phyloP scores from a whole-genome alignment of 2,329 filamentous ascomycete species.

The Monosporascus sp. region DNA sequence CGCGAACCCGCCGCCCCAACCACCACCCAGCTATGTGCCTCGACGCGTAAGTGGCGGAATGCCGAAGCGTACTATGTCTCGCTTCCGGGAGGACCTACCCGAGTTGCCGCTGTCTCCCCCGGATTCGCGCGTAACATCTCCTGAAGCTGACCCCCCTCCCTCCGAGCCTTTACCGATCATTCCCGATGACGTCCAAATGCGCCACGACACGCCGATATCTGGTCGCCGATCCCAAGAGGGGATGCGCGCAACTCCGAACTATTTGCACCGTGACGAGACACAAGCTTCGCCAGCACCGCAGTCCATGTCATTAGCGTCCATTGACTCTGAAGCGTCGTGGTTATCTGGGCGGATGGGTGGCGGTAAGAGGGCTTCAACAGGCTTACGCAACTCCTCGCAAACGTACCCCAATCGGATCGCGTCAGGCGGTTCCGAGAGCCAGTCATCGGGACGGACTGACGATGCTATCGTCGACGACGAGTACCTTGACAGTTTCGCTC shows the following conservation, averaged over 20 bases:
- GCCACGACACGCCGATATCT: slow-evolving; percentile 44
- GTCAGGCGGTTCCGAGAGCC: slow-evolving; percentile 42
- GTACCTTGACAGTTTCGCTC: slow-evolving; percentile 56
- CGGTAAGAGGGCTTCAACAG: slow-evolving; percentile 42
- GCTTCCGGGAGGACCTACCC: slow-evolving; percentile 87
- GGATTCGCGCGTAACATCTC: slow-evolving; percentile 74
- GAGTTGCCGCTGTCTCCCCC: slow-evolving; percentile 83
- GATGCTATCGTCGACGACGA: slow-evolving; percentile 71
- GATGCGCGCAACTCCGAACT: slow-evolving; percentile 41
- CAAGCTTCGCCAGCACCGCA: slow-evolving; percentile 54
- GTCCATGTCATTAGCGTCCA: slow-evolving; percentile 84
- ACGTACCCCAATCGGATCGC: slow-evolving; percentile 39
- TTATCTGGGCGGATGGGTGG: slow-evolving; percentile 64
- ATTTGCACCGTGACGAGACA: slow-evolving; percentile 35
- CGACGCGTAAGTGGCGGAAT: slow-evolving; percentile 37
- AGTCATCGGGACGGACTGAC: slow-evolving; percentile 34
- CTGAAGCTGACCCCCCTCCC: slow-evolving; percentile 50
- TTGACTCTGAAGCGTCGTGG: slow-evolving; percentile 96
- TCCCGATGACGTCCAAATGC: slow-evolving; percentile 27
- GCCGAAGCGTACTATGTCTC: slow-evolving; percentile 78
- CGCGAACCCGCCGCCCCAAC: slow-evolving; percentile 33
- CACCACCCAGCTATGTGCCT: slow-evolving; percentile 27
- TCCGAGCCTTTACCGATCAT: slow-evolving; percentile 29
- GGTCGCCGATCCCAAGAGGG: slow-evolving; percentile 36
- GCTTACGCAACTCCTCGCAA: slow-evolving; percentile 35